A percentile compares a stretch with the other conserved stretches of the same genome.
phyloP scores from a whole-genome alignment of 495 filamentous ascomycete genomes.

The Penicillium atrosanguineum region DNA sequence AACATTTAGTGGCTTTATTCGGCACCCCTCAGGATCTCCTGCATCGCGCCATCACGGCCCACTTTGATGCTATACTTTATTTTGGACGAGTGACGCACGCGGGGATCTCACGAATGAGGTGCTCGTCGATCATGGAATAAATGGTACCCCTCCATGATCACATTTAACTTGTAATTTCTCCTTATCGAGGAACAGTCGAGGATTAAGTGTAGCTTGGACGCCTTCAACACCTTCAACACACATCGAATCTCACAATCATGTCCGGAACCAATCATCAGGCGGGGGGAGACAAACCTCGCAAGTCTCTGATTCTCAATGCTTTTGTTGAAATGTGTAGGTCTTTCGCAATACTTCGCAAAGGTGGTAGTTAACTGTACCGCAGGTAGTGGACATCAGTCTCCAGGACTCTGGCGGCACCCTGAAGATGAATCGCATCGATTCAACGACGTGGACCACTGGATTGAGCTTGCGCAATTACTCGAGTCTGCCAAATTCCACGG shows the following conservation, averaged over 20 bases:
- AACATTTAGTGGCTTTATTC: not conserved
- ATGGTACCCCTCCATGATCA: not conserved
- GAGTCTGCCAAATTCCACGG: conserved; percentile 54
- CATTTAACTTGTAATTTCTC: not conserved
- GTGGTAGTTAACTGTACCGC: not conserved
- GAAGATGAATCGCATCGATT: conserved; percentile 52
- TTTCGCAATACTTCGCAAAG: not conserved
- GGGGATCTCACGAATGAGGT: conserved; percentile 11
- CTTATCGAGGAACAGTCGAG: no score
- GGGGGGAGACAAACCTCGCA: conserved; percentile 24
- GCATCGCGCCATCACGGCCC: conserved; percentile 42
- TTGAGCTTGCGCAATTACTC: conserved; percentile 46
- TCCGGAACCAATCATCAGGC: not conserved
- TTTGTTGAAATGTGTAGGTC: conserved; percentile 55
- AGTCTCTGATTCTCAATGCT: conserved; percentile 57
- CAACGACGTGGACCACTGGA: conserved; percentile 53
- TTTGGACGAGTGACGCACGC: conserved; percentile 10
- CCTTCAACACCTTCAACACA: no score
- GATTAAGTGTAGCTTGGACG: no score
- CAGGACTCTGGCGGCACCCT: conserved; percentile 53
- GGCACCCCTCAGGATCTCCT: conserved; percentile 5
- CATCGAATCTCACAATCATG: conserved; percentile 10
- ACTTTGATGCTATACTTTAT: conserved; percentile 37
- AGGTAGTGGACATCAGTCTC: conserved; percentile 54
- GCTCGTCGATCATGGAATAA: conserved; percentile 3